Conservation (phyloP, 805 yeast species). For the Candida gorgasii region DNA sequence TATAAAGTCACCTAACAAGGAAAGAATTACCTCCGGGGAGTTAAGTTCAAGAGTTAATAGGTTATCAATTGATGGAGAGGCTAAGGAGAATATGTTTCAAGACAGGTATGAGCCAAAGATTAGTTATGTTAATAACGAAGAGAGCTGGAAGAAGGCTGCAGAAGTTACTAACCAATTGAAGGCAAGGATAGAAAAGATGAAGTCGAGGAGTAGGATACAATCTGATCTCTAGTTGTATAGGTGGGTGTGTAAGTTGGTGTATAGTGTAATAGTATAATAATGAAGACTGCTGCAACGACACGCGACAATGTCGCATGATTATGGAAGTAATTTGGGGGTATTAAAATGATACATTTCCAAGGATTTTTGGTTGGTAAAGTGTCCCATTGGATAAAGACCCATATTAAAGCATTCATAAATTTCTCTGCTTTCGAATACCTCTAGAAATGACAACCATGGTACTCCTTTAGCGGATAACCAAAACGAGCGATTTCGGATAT, state of each 20-base stretch:
- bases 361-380: too few relatives aligned
- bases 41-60: constrained; percentile 43
- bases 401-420: too few relatives aligned
- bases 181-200: constrained; percentile 88
- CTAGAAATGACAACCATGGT: too few relatives aligned
- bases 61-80: constrained; percentile 32
- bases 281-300: not conserved
- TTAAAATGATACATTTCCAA: not conserved
- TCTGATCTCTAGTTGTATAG: not conserved
- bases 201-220: constrained; percentile 49
- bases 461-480: too few relatives aligned
- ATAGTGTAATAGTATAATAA: not conserved
- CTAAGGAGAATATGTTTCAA: constrained; percentile 2
- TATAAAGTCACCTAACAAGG: not conserved
- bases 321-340: not conserved
- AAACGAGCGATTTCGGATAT: constrained; percentile 6
- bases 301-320: not conserved
- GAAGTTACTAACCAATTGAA: constrained; percentile 84
- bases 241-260: not conserved
- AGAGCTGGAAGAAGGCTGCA: constrained; percentile 86
- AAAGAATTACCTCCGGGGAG: constrained; percentile 33
- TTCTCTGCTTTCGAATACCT: too few relatives aligned
- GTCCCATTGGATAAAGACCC: too few relatives aligned
- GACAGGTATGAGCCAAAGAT: not conserved
- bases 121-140: constrained; percentile 44